These are phyloP conservation scores for Coniochaeta sp. DNA, from an alignment of 2,329 filamentous ascomycete species.

Conservation along the genomic window DNA sequence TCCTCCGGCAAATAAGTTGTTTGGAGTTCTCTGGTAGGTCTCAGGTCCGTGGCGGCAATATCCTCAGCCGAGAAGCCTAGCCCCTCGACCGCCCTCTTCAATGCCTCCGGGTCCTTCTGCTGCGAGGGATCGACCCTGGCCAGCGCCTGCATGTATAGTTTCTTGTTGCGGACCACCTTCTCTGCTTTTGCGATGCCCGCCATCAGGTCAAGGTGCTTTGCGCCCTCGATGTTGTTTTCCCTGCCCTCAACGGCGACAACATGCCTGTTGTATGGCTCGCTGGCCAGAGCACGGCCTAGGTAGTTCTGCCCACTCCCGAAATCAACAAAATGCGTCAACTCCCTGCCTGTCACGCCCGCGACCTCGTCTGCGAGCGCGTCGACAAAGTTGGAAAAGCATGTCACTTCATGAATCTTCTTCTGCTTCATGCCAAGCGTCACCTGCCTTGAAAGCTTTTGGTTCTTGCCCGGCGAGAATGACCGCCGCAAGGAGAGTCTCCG, in stretches of 20 bases:
- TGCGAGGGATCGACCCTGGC: conserved; percentile 31
- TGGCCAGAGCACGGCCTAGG: conserved; percentile 79
- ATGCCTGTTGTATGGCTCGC: conserved; percentile 74
- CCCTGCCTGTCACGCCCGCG: conserved; percentile 42
- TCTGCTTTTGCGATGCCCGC: conserved; percentile 70
- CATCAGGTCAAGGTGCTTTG: conserved; percentile 74
- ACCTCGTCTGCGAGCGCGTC: conserved; percentile 53
- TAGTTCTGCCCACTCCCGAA: conserved; percentile 98
- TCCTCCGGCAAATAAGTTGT: conserved; percentile 47
- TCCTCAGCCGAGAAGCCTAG: conserved; percentile 17
- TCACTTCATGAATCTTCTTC: conserved; percentile 93
- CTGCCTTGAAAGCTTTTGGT: conserved; percentile 51
- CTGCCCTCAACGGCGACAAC: conserved; percentile 88
- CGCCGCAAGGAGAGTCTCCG: conserved; percentile 61
- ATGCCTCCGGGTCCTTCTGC: conserved; percentile 31
- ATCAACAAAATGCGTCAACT: conserved; percentile 83
- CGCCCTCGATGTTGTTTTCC: conserved; percentile 78
- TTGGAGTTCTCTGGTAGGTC: conserved; percentile 40
- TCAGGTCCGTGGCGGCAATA: conserved; percentile 34
- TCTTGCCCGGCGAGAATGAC: conserved; percentile 39
- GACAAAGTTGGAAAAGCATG: conserved; percentile 82
- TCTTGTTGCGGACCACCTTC: conserved; percentile 74
- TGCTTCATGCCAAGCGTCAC: conserved; percentile 87
- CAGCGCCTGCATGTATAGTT: conserved; percentile 55
- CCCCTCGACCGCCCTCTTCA: conserved; percentile 24